These are phyloP conservation scores for Penicillium angulare DNA, from an alignment of 495 filamentous ascomycete genomes.

Conservation along the genomic window DNA sequence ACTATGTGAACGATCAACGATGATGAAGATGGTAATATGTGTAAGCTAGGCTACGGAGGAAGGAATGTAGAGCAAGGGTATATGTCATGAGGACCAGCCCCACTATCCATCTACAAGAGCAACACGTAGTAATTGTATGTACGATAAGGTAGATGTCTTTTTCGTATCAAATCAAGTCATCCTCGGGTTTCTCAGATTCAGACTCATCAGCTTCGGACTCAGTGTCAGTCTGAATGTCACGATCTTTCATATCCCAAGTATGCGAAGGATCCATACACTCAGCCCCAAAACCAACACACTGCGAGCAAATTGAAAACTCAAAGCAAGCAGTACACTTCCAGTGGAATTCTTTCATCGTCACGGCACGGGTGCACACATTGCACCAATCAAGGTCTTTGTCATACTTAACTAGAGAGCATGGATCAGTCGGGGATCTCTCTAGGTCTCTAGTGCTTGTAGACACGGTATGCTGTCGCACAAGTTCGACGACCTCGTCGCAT, in stretches of 20 bases:
- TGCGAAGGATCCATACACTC: slow-evolving; percentile 5
- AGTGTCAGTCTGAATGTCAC: too few relatives aligned
- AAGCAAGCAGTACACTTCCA: neutral
- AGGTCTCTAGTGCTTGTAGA: neutral
- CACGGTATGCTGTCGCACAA: neutral
- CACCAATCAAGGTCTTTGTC: neutral
- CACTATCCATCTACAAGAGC: too few relatives aligned
- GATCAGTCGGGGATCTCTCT: too few relatives aligned
- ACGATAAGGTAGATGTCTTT: too few relatives aligned
- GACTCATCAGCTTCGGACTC: too few relatives aligned
- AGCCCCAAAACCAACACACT: neutral
- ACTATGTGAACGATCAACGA: too few relatives aligned
- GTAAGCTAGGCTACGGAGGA: too few relatives aligned
- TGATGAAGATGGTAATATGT: too few relatives aligned
- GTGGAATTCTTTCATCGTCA: neutral
- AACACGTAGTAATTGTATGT: too few relatives aligned
- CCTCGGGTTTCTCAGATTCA: neutral
- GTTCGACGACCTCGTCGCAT: neutral
- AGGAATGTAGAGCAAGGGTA: too few relatives aligned
- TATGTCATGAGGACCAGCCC: too few relatives aligned
- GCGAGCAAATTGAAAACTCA: slow-evolving; percentile 1
- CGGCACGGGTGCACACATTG: neutral
- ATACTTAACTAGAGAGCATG: neutral
- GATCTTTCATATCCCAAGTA: neutral
- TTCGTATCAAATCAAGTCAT: neutral